Base-by-base conservation (phyloP, 2,329 filamentous ascomycete species). In the Lachnellula occidentalis region DNA sequence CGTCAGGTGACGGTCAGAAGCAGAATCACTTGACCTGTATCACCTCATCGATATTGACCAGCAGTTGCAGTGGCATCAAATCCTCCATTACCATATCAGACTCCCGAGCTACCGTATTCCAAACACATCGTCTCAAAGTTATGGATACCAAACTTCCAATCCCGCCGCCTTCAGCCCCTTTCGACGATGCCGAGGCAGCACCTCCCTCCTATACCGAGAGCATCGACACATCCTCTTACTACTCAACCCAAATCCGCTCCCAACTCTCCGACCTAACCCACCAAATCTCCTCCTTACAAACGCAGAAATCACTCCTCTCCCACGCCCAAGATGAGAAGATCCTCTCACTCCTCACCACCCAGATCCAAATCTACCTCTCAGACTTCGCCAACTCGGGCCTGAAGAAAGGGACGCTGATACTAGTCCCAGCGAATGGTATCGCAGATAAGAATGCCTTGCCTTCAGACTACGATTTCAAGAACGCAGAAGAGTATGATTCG, bases 351-450 rank as follows among this genome's bases (percentile, higher is more conserved):
- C 60, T 67, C 9, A 62, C 59, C n/a, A 42, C 55, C 6, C 58
- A 64, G 19, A 65, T 66, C 37, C 63, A 66, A 49, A 34, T 36
- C 27, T 68, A 63, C 52, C 57, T 68, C 50, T 63, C 59, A 14
- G 57, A 60, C 21, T 67, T 66, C 47, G 61, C 61, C 31, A 58
- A 58, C 12, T 61, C 63, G 0, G 61, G 64, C 2, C 54, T 60
- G 3, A 41, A 39, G 12, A 58, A 51, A 48, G 66, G 64, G 6
- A 64, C 61, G 0, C 51, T 68, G 7, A 63, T 66, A 15, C 55
- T 68, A 6, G 60, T 67, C 34, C 65, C 66, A 1, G 55, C 58
- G 15, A 53, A 47, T 12, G 64, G 57, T 15, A 17, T 66, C 1
- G 45, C 57, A 22, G 59, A 61, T 3, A 50, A 59, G 19, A 58